These are phyloP conservation scores for Rhodotorula sp. DNA, from an alignment of 1,284 basidiomycete genomes.

Conservation along the genomic window DNA sequence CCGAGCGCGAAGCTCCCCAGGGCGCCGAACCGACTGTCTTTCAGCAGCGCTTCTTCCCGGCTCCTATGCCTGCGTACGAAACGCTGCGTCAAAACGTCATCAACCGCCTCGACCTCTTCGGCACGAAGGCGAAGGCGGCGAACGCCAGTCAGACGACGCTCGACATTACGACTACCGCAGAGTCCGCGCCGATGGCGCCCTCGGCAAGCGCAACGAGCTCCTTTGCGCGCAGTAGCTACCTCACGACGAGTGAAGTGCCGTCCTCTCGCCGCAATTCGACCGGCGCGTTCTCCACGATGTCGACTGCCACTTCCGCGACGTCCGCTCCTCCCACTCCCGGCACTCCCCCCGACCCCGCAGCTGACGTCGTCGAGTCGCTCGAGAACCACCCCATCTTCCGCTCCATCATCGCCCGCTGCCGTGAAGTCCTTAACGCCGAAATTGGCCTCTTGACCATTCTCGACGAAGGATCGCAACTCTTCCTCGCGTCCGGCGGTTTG, in stretches of 20 bases:
- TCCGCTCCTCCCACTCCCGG: too few species aligned
- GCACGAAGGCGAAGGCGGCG: constrained; percentile 11
- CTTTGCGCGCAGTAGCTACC: background rate
- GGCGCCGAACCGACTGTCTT: constrained; percentile 27
- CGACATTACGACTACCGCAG: constrained; percentile 11
- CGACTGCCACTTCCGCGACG: constrained; percentile 5
- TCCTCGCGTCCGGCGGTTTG: constrained; percentile 43
- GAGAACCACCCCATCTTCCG: constrained; percentile 38
- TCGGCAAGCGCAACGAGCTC: constrained; percentile 7
- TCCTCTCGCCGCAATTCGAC: constrained; percentile 11
- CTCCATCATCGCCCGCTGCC: constrained; percentile 40
- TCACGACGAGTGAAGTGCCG: background rate
- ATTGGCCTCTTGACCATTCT: constrained; percentile 43
- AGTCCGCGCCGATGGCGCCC: constrained; percentile 3
- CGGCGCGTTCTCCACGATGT: background rate
- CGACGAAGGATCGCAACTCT: constrained; percentile 44
- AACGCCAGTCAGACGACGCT: constrained; percentile 6
- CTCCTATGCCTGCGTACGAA: constrained; percentile 39
- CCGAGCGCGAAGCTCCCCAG: background rate
- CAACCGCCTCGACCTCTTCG: constrained; percentile 41
- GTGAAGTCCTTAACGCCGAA: constrained; percentile 39
- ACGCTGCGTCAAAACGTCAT: constrained; percentile 39
- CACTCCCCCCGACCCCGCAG: background rate
- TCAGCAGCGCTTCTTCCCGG: constrained; percentile 26
- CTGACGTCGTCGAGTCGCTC: constrained; percentile 9